Percentiles rank a stretch among this genome's conserved stretches.
These are phyloP conservation scores for Phyllosticta capitalensis DNA, from an alignment of 2,329 filamentous ascomycete species.

Conservation along the genomic window DNA sequence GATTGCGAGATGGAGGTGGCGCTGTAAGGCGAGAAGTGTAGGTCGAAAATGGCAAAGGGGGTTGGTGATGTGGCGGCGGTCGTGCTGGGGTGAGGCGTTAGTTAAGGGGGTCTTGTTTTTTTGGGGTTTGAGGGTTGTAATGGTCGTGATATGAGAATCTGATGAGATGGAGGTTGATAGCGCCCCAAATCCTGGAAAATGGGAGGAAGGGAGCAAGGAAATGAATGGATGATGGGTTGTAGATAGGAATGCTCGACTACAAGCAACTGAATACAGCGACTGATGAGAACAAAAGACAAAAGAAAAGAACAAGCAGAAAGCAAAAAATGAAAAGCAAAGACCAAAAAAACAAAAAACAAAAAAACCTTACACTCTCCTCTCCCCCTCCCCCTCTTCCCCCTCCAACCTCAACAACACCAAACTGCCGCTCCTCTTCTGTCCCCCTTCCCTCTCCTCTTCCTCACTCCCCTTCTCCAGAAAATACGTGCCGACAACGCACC, in stretches of 20 bases:
- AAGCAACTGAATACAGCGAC: too few relatives aligned
- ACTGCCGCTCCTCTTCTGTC: conserved; percentile 62
- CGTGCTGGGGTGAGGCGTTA: conserved; percentile 31
- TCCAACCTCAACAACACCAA: conserved; percentile 56
- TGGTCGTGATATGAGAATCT: too few relatives aligned
- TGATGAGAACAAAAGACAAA: not conserved
- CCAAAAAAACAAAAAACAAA: conserved; percentile 20
- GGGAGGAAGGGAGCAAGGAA: too few relatives aligned
- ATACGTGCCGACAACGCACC: conserved; percentile 80
- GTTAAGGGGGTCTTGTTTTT: not conserved
- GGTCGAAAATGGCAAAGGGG: conserved; percentile 69
- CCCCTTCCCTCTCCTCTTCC: conserved; percentile 16
- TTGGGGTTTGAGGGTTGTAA: not conserved
- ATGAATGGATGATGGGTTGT: too few relatives aligned
- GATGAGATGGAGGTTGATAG: too few relatives aligned
- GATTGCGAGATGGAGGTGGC: not conserved
- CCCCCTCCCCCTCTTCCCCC: conserved; percentile 21
- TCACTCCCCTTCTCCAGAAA: conserved; percentile 49
- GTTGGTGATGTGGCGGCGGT: conserved; percentile 52
- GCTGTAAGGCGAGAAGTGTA: conserved; percentile 63
- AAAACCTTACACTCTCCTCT: conserved; percentile 43
- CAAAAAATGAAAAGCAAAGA: not conserved
- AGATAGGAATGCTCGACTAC: too few relatives aligned
- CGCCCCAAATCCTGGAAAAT: too few relatives aligned
- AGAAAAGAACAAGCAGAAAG: conserved; percentile 23